Conservation (phyloP, 495 filamentous ascomycete species). For the Aspergillus conjunctus region DNA sequence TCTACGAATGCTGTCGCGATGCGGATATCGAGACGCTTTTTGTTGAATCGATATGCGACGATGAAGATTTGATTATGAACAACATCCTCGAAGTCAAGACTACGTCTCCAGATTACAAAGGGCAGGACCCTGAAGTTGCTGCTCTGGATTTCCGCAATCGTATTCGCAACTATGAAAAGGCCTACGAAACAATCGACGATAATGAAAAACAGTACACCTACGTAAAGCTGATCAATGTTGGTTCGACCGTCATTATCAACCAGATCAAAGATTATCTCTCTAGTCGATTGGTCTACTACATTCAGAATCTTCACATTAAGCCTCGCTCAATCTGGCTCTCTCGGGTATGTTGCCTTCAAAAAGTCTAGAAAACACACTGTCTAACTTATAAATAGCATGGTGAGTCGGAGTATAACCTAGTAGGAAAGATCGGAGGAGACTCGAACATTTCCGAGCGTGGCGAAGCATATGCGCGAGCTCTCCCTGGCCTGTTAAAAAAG, state of each 20-base stretch:
- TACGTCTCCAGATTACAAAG: slow-evolving; percentile 89
- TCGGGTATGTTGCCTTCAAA: slow-evolving; percentile 61
- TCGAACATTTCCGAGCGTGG: slow-evolving; percentile 84
- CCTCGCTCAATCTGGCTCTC: slow-evolving; percentile 98
- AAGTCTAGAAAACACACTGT: background rate
- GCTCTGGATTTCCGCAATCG: slow-evolving; percentile 89
- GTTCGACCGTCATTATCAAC: slow-evolving; percentile 94
- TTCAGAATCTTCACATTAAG: slow-evolving; percentile 97
- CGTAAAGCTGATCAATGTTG: slow-evolving; percentile 96
- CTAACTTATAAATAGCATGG: slow-evolving; percentile 65
- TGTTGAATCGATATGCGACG: slow-evolving; percentile 94
- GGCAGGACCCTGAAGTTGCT: slow-evolving; percentile 88
- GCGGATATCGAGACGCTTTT: slow-evolving; percentile 88
- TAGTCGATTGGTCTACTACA: slow-evolving; percentile 93
- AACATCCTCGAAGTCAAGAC: slow-evolving; percentile 99
- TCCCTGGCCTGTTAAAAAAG: slow-evolving; percentile 77
- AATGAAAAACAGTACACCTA: slow-evolving; percentile 86
- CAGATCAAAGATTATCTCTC: slow-evolving; percentile 95
- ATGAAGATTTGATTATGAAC: slow-evolving; percentile 91
- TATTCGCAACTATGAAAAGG: slow-evolving; percentile 95
- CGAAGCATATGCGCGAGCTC: slow-evolving; percentile 76
- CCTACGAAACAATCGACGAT: slow-evolving; percentile 88
- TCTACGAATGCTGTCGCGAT: slow-evolving; percentile 69
- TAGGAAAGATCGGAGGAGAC: slow-evolving; percentile 89
- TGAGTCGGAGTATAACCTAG: slow-evolving; percentile 88